Percentiles rank a stretch among this genome's conserved stretches.
These are phyloP conservation scores for Fusarium falciforme DNA, from an alignment of 2,329 filamentous ascomycete species.

Conservation along the genomic window DNA sequence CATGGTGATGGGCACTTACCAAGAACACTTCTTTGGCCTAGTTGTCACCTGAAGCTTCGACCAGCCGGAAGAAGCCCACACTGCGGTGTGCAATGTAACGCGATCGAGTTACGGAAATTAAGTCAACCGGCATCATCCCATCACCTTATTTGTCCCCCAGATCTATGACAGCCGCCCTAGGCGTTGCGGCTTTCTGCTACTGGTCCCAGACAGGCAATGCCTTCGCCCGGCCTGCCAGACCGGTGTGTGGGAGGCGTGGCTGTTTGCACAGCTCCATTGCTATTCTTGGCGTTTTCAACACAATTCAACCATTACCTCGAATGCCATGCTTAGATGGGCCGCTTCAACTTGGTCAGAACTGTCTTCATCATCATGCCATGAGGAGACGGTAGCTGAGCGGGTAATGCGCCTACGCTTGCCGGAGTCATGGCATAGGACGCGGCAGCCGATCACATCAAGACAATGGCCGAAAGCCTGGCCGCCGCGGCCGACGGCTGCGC, in stretches of 20 bases:
- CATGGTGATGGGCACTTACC: conserved; percentile 5
- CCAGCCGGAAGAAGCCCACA: conserved; percentile 10
- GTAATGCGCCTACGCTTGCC: neutral
- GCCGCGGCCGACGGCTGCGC: conserved; percentile 2
- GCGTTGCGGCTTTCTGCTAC: conserved; percentile 28
- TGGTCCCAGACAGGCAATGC: conserved; percentile 10
- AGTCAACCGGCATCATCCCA: conserved; percentile 29
- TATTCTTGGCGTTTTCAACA: neutral
- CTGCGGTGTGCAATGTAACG: conserved; percentile 32
- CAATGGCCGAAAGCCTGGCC: conserved; percentile 4
- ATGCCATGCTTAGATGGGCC: neutral
- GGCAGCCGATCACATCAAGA: conserved; percentile 13
- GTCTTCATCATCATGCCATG: neutral
- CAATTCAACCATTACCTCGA: neutral
- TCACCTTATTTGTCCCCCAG: conserved; percentile 26
- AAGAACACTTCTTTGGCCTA: conserved; percentile 10
- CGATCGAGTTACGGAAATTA: conserved; percentile 38
- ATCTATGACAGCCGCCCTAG: conserved; percentile 32
- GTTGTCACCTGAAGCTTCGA: conserved; percentile 25
- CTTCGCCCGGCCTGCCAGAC: conserved; percentile 13
- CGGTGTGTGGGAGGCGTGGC: neutral
- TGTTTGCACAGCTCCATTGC: neutral
- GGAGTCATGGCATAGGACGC: conserved; percentile 6
- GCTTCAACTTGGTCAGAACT: neutral
- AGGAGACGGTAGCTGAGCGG: neutral